Evolutionary conservation across 2,329 filamentous ascomycete species (phyloP).

Genomic region (Trichoderma atrobrunneum): DNA sequence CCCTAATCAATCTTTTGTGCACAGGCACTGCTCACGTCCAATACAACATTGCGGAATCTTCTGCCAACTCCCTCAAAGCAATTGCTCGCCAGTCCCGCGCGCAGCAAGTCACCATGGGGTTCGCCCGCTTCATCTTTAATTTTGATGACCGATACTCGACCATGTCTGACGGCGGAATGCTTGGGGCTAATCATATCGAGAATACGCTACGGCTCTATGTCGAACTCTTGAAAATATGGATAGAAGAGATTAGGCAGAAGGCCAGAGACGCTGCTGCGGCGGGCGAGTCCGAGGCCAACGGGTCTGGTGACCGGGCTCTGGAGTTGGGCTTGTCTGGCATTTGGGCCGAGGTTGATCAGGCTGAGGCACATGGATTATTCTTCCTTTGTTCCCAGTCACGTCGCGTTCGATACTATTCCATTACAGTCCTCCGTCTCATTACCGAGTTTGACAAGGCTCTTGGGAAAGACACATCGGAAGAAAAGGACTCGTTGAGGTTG

Average conservation of each 20-base stretch:
- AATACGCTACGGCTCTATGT: slow-evolving; percentile 90
- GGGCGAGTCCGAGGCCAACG: slow-evolving; percentile 61
- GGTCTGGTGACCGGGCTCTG: slow-evolving; percentile 66
- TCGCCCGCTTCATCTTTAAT: slow-evolving; percentile 96
- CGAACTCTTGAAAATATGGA: slow-evolving; percentile 93
- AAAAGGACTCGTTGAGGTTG: slow-evolving; percentile 67
- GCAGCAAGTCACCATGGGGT: slow-evolving; percentile 93
- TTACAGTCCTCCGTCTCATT: slow-evolving; percentile 87
- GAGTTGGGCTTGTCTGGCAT: slow-evolving; percentile 84
- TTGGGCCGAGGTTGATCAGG: slow-evolving; percentile 91
- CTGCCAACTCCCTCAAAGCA: slow-evolving; percentile 87
- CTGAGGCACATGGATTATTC: slow-evolving; percentile 94
- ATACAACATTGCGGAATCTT: slow-evolving; percentile 85
- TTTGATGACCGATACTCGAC: slow-evolving; percentile 97
- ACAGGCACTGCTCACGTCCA: slow-evolving; percentile 97
- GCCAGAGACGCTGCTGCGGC: slow-evolving; percentile 69
- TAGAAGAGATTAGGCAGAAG: slow-evolving; percentile 89
- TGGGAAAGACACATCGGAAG: slow-evolving; percentile 59
- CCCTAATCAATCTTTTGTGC: slow-evolving; percentile 89
- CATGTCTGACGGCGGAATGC: slow-evolving; percentile 96
- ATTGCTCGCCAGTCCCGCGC: slow-evolving; percentile 92
- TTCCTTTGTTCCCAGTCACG: slow-evolving; percentile 95
- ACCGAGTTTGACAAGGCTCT: slow-evolving; percentile 90
- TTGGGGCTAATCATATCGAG: slow-evolving; percentile 91
- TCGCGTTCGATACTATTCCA: slow-evolving; percentile 82